phyloP scores from a whole-genome alignment of 73 alveolate genomes.

The Blepharisma japonicum region DNA sequence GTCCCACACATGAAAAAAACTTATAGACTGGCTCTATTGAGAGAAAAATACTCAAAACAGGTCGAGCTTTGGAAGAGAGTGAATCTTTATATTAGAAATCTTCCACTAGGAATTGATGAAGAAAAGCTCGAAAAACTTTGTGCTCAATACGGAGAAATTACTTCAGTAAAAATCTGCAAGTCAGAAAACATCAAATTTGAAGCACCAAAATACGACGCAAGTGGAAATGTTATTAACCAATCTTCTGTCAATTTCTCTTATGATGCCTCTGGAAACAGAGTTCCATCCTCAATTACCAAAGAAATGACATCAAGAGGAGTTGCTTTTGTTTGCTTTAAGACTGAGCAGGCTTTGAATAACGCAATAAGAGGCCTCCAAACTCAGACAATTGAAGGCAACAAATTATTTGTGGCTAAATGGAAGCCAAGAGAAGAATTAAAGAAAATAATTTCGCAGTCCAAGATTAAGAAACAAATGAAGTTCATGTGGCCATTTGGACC shows the following conservation, averaged over 20 bases:
- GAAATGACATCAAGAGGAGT: background rate
- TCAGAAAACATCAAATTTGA: background rate
- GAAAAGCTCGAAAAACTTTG: background rate
- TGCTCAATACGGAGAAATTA: background rate
- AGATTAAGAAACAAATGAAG: background rate
- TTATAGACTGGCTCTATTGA: background rate
- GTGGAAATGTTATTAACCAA: background rate
- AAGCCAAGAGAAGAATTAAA: conserved; percentile 5
- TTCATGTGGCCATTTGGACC: background rate
- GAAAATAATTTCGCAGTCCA: background rate
- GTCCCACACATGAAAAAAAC: background rate
- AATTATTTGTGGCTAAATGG: background rate
- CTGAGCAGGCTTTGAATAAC: background rate
- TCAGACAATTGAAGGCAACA: background rate
- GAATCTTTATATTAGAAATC: background rate
- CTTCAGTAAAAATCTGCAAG: background rate
- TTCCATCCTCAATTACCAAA: background rate
- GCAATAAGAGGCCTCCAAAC: background rate
- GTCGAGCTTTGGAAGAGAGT: background rate
- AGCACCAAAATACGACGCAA: background rate
- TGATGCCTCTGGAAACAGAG: too few species aligned
- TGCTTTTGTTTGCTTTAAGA: background rate
- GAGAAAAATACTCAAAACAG: background rate
- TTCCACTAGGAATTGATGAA: background rate
- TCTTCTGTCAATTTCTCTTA: too few species aligned